Percentiles rank a stretch among this genome's conserved stretches.
phyloP scores from a whole-genome alignment of 2,329 filamentous ascomycete species.

The Colletotrichum paranaense region DNA sequence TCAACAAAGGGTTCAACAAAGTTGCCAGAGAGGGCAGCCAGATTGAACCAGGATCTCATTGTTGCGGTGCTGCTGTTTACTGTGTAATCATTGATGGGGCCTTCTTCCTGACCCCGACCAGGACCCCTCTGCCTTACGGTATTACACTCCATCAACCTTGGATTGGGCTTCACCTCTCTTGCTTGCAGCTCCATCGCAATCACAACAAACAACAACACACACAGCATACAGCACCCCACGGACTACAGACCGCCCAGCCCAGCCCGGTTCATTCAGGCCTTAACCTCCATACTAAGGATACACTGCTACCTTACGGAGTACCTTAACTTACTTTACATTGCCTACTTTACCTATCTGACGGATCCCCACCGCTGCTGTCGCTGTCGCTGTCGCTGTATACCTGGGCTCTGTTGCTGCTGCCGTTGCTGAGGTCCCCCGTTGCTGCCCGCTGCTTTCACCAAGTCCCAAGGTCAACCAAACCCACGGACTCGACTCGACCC shows the following conservation, averaged over 20 bases:
- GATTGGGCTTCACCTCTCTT: slow-evolving; percentile 17
- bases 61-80: neutral
- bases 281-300: neutral
- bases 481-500: slow-evolving; percentile 22
- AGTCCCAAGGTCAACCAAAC: neutral
- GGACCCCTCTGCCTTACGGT: slow-evolving; percentile 15
- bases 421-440: neutral
- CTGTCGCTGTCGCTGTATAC: neutral
- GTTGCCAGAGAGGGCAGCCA: neutral
- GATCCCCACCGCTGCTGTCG: neutral
- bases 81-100: neutral
- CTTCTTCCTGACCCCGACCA: neutral
- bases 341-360: neutral
- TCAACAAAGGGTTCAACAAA: slow-evolving; percentile 30
- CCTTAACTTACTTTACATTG: neutral
- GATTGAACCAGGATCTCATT: neutral
- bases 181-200: slow-evolving; percentile 5
- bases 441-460: neutral
- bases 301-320: neutral
- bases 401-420: neutral
- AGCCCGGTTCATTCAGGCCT: neutral
- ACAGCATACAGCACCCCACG: slow-evolving; percentile 20
- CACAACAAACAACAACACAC: slow-evolving; percentile 26
- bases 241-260: slow-evolving; percentile 7
- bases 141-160: neutral